Evolutionary conservation across 2,329 filamentous ascomycete species (phyloP).

Genomic region (Penicillium sp.): DNA sequence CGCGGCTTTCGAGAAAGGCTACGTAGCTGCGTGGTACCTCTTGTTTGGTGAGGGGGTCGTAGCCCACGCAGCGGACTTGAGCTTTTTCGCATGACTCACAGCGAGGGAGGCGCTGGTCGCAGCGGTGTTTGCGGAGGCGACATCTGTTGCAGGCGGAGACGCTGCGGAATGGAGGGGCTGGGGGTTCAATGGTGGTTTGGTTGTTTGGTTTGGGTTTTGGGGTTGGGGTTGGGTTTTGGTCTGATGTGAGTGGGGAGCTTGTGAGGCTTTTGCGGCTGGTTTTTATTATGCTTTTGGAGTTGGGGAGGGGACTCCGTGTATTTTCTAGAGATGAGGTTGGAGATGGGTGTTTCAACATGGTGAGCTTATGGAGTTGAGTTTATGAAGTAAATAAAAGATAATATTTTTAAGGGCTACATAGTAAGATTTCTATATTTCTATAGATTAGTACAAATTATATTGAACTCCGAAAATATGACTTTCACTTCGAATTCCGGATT

Average conservation of each 20-base stretch:
- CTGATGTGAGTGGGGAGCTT: not conserved
- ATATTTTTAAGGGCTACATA: not conserved
- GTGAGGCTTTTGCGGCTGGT: not conserved
- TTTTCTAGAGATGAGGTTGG: not conserved
- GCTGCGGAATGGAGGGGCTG: constrained; percentile 58
- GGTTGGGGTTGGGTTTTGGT: not conserved
- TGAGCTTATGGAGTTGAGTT: not conserved
- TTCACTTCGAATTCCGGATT: not conserved
- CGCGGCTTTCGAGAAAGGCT: constrained; percentile 77
- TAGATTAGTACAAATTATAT: not conserved
- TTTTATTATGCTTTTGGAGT: not conserved
- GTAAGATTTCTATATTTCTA: not conserved
- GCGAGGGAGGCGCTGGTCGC: constrained; percentile 79
- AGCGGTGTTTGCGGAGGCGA: constrained; percentile 79
- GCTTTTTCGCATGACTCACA: constrained; percentile 84
- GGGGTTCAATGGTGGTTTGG: not conserved
- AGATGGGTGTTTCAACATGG: not conserved
- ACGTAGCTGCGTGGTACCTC: constrained; percentile 83
- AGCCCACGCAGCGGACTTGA: constrained; percentile 78
- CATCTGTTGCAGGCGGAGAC: constrained; percentile 86
- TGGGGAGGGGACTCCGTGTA: not conserved
- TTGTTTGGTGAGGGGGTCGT: constrained; percentile 87
- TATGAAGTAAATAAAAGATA: not conserved
- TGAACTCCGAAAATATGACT: not conserved
- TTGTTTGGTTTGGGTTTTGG: not conserved